Evolutionary conservation across 2,329 filamentous ascomycete species (phyloP).

Genomic region (Sclerotinia spermophila): DNA sequence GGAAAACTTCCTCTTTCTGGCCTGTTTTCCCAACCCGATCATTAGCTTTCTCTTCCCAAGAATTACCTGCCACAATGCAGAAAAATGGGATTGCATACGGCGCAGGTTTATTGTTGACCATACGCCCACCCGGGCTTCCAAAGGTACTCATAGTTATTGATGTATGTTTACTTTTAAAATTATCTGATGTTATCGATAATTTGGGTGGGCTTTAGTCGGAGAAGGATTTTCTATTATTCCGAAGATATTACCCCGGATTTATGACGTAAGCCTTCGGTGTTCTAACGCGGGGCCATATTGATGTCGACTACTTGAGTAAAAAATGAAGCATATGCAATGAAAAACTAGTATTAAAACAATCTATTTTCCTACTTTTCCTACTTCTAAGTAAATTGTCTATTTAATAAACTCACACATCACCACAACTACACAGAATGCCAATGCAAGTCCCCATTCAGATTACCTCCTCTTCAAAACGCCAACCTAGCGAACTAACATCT

Average conservation of each 20-base stretch:
- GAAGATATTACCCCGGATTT: not conserved
- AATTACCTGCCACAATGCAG: slow-evolving; percentile 11
- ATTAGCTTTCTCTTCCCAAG: not conserved
- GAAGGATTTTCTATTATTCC: slow-evolving; percentile 14
- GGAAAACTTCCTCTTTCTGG: slow-evolving; percentile 93
- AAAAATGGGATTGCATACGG: slow-evolving; percentile 50
- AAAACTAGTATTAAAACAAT: not conserved
- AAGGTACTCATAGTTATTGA: slow-evolving; percentile 55
- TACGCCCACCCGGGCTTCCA: slow-evolving; percentile 65
- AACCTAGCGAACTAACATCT: not conserved
- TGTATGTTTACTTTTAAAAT: not conserved
- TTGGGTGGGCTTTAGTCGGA: not conserved
- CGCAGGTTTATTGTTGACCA: slow-evolving; percentile 62
- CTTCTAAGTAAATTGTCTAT: not conserved
- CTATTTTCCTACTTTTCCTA: no score
- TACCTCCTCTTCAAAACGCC: not conserved
- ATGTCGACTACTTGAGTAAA: not conserved
- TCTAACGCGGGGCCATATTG: not conserved
- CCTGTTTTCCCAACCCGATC: slow-evolving; percentile 43
- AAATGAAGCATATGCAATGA: not conserved
- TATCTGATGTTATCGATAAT: slow-evolving; percentile 10
- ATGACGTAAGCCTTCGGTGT: not conserved
- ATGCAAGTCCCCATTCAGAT: not conserved
- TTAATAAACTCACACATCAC: no score
- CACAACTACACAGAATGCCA: slow-evolving; percentile 1